Percentiles rank a stretch among this genome's conserved stretches.
phyloP scores from a whole-genome alignment of 306 rosid species.

The Herpetospermum pedunculosum region DNA sequence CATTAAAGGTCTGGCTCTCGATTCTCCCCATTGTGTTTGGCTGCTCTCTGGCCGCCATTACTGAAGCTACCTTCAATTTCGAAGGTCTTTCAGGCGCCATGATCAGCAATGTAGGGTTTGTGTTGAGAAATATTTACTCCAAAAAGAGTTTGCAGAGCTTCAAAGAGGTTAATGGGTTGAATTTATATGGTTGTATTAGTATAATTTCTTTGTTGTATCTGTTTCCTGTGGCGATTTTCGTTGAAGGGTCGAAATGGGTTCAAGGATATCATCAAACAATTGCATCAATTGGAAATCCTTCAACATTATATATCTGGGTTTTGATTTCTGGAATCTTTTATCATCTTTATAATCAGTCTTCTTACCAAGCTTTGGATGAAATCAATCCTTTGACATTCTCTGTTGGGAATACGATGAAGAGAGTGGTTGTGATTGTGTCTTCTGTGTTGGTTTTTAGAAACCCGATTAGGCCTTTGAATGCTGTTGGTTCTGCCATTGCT shows the following conservation, averaged over 20 bases:
- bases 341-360: slow-evolving; percentile 92
- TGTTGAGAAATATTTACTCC: slow-evolving; percentile 73
- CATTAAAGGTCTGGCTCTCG: slow-evolving; percentile 81
- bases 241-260: slow-evolving; percentile 90
- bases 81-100: slow-evolving; percentile 81
- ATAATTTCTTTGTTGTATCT: slow-evolving; percentile 60
- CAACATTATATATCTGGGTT: slow-evolving; percentile 76
- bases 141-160: slow-evolving; percentile 65
- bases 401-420: slow-evolving; percentile 93
- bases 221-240: slow-evolving; percentile 71
- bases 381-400: slow-evolving; percentile 83
- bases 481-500: slow-evolving; percentile 84
- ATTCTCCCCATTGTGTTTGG: slow-evolving; percentile 86
- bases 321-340: slow-evolving; percentile 79
- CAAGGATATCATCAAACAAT: slow-evolving; percentile 73
- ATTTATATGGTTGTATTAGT: slow-evolving; percentile 71
- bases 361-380: slow-evolving; percentile 89
- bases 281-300: slow-evolving; percentile 48
- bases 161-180: slow-evolving; percentile 83
- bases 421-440: slow-evolving; percentile 84
- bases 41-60: slow-evolving; percentile 76
- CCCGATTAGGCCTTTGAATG: slow-evolving; percentile 83
- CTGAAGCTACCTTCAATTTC: slow-evolving; percentile 76
- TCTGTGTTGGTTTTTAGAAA: slow-evolving; percentile 78
- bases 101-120: slow-evolving; percentile 89